These are phyloP conservation scores for Volvox africanus DNA, from an alignment of 139 green algal genomes.

Conservation along the genomic window DNA sequence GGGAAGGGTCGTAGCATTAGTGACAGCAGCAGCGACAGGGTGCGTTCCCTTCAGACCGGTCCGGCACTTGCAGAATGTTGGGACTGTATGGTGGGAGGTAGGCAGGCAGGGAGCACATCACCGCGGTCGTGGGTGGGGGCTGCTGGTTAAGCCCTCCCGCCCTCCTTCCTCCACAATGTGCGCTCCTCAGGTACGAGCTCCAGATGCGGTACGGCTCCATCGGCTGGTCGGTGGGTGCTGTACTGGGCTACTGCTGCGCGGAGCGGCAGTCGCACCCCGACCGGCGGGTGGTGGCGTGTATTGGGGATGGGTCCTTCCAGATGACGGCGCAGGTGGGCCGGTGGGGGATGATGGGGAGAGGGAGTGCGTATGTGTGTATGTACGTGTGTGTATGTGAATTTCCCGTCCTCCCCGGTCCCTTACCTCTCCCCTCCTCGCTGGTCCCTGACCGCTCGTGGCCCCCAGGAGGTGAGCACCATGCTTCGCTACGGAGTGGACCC, in stretches of 20 bases:
- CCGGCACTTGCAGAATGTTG: too few relatives aligned
- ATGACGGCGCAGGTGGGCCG: conserved; percentile 66
- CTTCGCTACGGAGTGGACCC: conserved; percentile 75
- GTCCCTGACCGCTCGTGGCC: neutral
- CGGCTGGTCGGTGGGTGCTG: conserved; percentile 85
- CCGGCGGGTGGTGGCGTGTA: conserved; percentile 76
- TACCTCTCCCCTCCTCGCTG: too few relatives aligned
- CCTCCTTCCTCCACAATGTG: neutral
- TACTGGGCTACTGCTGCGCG: conserved; percentile 69
- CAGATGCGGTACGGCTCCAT: conserved; percentile 86
- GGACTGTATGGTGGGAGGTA: too few relatives aligned
- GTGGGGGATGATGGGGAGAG: too few relatives aligned
- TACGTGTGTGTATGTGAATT: neutral
- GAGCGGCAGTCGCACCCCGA: conserved; percentile 22
- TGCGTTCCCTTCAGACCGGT: too few relatives aligned
- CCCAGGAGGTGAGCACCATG: conserved; percentile 83
- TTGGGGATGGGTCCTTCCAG: conserved; percentile 90
- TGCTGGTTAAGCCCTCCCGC: too few relatives aligned
- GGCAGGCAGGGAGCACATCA: neutral
- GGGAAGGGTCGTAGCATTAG: too few relatives aligned
- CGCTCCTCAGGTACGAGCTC: conserved; percentile 71
- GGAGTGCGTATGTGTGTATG: neutral
- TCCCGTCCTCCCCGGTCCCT: neutral
- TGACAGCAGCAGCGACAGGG: too few relatives aligned
- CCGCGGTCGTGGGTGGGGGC: too few relatives aligned